Evolutionary conservation across 208 protist genomes (phyloP), one percentile per base, ranked within the genome.

Genomic region (Leishmania arabica): DNA sequence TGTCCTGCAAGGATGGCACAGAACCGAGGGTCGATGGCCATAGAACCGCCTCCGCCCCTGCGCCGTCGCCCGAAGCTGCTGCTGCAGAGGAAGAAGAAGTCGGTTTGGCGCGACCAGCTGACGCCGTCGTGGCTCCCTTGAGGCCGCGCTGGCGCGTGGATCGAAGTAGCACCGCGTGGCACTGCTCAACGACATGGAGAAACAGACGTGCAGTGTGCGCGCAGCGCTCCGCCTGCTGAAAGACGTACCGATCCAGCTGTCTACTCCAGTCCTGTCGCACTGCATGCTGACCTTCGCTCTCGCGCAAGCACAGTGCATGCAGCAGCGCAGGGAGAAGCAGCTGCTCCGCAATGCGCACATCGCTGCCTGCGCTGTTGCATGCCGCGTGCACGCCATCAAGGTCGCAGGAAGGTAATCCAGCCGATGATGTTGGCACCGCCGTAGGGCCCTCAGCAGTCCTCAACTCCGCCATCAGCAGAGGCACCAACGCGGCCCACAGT

Each of bases 281-380:
- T 7, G 49, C 74, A 0, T 89, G 91, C 42, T 87, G 84, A 17
- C 77, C 75, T n/a, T 89, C 84, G 56, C 72, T 91, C 79, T 96
- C 91, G 6, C 72, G 81, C 56, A 82, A 45, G 42, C 93, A 85
- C 85, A 96, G 83, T 3, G 88, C 64, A 73, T 96, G 92, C 34
- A 90, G 82, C n/a, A 94, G 75, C 15, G 88, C 75, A n/a, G 90
- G 77, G 19, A 86, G 84, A 19, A 96, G 69, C 64, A 93, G 77
- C 17, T 49, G 65, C 71, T 86, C 90, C 40, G 80, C 85, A 51
- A 89, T 75, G 21, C 13, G 11, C 21, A 49, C 51, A 49, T 47
- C 2, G 40, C 37, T 8, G 40, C 75, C 75, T 15, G 37, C 75
- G 53, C 49, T 37, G 40, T 1, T 24, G n/a, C 69, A 21, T 0